Percentiles rank a stretch among this genome's conserved stretches.
Evolutionary conservation across 225 moss, liverwort and hornwort species (phyloP).

Genomic region (Straminergon stramineum): DNA sequence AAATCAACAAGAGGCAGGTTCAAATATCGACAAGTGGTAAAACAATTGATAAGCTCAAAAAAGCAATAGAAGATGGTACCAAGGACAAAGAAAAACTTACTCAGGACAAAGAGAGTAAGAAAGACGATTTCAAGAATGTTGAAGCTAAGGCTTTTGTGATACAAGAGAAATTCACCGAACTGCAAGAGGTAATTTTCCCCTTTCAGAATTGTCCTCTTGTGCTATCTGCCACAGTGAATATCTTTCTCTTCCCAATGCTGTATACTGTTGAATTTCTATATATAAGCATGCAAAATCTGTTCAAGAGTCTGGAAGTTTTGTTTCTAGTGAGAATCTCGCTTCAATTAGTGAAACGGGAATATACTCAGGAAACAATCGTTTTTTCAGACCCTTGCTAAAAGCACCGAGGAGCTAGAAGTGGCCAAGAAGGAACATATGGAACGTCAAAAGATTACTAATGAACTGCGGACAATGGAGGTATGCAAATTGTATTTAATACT

Average conservation of each 20-base stretch:
- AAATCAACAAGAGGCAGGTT: slow-evolving; percentile 84
- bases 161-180: slow-evolving; percentile 58
- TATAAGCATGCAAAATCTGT: background rate
- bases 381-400: slow-evolving; percentile 49
- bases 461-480: slow-evolving; percentile 73
- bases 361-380: background rate
- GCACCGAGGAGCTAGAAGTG: slow-evolving; percentile 50
- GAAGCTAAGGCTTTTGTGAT: slow-evolving; percentile 74
- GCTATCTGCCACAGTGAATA: background rate
- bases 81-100: slow-evolving; percentile 52
- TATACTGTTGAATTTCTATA: background rate
- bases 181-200: slow-evolving; percentile 53
- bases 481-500: background rate
- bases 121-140: slow-evolving; percentile 63
- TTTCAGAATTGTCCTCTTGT: background rate
- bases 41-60: slow-evolving; percentile 49
- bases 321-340: background rate
- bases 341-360: background rate
- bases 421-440: slow-evolving; percentile 49
- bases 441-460: slow-evolving; percentile 49
- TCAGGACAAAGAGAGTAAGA: slow-evolving; percentile 58
- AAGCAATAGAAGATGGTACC: slow-evolving; percentile 56
- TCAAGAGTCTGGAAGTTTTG: background rate
- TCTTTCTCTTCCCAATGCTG: background rate
- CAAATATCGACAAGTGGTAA: slow-evolving; percentile 67